Conservation (phyloP, 2,329 filamentous ascomycete species). For the Beauveria varroae region DNA sequence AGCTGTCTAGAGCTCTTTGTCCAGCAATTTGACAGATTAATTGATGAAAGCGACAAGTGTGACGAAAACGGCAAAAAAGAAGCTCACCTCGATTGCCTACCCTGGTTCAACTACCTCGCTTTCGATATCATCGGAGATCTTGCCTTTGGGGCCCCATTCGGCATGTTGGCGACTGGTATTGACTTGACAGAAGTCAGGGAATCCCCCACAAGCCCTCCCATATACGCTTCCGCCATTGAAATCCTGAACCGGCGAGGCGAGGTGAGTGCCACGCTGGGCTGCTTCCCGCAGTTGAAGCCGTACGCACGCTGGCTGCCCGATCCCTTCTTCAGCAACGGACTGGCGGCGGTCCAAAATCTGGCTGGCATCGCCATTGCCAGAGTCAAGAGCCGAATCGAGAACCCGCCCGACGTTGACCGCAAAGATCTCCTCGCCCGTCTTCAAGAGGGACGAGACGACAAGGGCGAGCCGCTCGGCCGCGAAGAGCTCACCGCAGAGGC, state of each 20-base stretch:
- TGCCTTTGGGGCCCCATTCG: constrained; percentile 44
- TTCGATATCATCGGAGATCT: constrained; percentile 43
- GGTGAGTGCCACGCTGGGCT: constrained; percentile 73
- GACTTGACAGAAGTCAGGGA: constrained; percentile 69
- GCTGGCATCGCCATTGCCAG: constrained; percentile 83
- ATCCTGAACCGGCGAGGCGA: constrained; percentile 84
- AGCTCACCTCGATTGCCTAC: constrained; percentile 63
- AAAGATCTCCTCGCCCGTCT: constrained; percentile 75
- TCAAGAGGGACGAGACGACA: constrained; percentile 80
- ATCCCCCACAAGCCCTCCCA: constrained; percentile 51
- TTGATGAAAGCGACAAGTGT: constrained; percentile 33
- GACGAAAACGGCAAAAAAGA: constrained; percentile 51
- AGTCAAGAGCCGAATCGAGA: constrained; percentile 66
- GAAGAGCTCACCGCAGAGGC: constrained; percentile 84
- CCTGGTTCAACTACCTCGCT: constrained; percentile 60
- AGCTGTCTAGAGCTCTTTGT: constrained; percentile 69
- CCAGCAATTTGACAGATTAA: constrained; percentile 62
- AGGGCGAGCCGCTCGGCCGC: constrained; percentile 65
- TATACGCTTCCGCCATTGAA: constrained; percentile 73
- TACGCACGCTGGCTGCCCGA: constrained; percentile 77
- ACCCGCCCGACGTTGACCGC: constrained; percentile 57
- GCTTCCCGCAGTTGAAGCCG: constrained; percentile 65
- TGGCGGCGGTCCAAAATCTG: constrained; percentile 69
- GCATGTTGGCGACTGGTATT: constrained; percentile 67
- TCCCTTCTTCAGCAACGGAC: constrained; percentile 69